Base-by-base conservation (phyloP, 1,139 yeast species). In the Hansenula sp. region DNA sequence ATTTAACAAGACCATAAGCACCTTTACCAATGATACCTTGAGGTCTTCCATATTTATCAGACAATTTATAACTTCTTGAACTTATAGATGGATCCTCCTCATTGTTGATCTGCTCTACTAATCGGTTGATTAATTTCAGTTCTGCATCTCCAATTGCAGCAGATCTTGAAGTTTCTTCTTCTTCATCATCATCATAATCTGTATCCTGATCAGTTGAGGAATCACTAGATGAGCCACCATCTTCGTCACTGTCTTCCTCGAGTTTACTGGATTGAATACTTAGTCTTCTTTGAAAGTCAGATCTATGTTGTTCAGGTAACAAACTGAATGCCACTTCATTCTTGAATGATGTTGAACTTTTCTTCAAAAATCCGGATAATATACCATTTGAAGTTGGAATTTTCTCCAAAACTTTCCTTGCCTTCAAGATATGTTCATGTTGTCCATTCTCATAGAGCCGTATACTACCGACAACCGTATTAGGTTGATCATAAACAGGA, bases 1-100 rank as follows among this genome's bases (percentile, higher is more conserved):
- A 76, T 62, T 81, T 77, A 27, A 84, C 87, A 1, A 80, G 69
- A 33, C 91, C 91, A 59, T 81, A 83, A 0, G 88, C 72, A 3
- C 90, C 91, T 49, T 76, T 77, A 3, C 91, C 91, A 32, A 83
- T 74, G 10, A 81, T 72, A 13, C 83, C 84, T 44, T 72, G 72
- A 24, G 81, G 74, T 41, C 72, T 71, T 8, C 91, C 91, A 55
- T 82, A 84, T 50, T 81, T 74, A 29, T 76, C 76, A 3, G 58
- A 46, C 27, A 67, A 57, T 5, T 52, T 57, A 30, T 61, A 59
- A 39, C 50, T 51, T 24, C 51, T 55, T 3, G 35, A 25, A 17
- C 18, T 38, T 31, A 48, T 59, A 7, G 65, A 57, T 1, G 71
- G 61, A 39, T 65, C 68, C 36, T 64, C 65, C 16, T 46, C 46